Base-by-base conservation (phyloP, 129 eudicot genomes). In the Smallanthus sonchifolius region DNA sequence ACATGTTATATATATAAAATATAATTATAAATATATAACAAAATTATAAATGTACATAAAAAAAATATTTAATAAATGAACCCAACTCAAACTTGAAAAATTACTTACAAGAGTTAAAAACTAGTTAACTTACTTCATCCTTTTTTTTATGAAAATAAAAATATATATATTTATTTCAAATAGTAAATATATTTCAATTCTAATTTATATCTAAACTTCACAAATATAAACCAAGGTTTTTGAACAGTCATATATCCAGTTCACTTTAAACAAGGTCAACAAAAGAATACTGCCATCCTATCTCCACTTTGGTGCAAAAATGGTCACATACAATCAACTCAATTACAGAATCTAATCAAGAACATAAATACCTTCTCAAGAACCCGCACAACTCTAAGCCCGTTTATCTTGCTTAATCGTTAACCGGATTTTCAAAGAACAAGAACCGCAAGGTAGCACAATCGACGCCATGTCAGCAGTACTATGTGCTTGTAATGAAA, bases 381-480 rank as follows among this genome's bases (percentile, higher is more conserved):
- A 44, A 55, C 10, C 32, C 7, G 6, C 17, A 16, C 0, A 38
- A 45, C 2, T 35, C 34, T 54, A 57, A 54, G 55, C 4, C 10
- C 35, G 38, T 4, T 24, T 15, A 78, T 81, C 80, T 9, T 75
- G 60, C 35, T 48, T 80, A 32, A 87, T 84, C 4, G 80, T 20
- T 35, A 91, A 59, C 61, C 91, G 86, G 16, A 91, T 49, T 84
- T 86, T 84, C 36, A 87, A 89, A 7, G 97, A 91, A 77, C 97
- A 91, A 20, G 97, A 91, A 10, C 91, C 84, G 28, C 97, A 87
- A 17, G 91, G 91, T 39, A 91, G 78, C 65, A 91, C 71, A 7
- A 90, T 76, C 2, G 94, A 87, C 61, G 88, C 80, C 62, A 73
- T 61, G 20, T 76, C 65, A 61, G 64, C 78, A 45, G 35, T 62